phyloP scores from a whole-genome alignment of 345 rosid species.

The Pistacia vera region DNA sequence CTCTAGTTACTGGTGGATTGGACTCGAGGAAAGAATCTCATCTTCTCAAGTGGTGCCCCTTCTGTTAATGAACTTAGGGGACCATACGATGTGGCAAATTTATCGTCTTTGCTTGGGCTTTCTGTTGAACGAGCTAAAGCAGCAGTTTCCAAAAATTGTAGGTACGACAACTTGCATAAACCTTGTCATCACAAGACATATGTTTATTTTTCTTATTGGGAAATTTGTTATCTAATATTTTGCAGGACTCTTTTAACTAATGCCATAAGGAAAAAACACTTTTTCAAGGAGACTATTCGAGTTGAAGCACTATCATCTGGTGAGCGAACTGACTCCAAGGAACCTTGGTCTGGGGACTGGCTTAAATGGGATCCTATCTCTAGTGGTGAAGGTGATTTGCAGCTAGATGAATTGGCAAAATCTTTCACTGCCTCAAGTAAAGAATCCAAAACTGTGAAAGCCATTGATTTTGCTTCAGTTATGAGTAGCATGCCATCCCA shows the following conservation, averaged over 20 bases:
- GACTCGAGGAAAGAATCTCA: slow-evolving; percentile 82
- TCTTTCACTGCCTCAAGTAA: slow-evolving; percentile 48
- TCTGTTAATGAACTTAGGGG: slow-evolving; percentile 81
- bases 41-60: slow-evolving; percentile 75
- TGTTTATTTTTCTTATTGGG: slow-evolving; percentile 14
- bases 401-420: slow-evolving; percentile 64
- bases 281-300: slow-evolving; percentile 71
- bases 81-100: slow-evolving; percentile 79
- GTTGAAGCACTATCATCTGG: slow-evolving; percentile 52
- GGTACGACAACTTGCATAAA: slow-evolving; percentile 45
- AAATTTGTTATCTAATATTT: slow-evolving; percentile 16
- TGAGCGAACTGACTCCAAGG: slow-evolving; percentile 36
- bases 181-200: neutral
- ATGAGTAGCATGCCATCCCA: slow-evolving; percentile 44
- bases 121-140: slow-evolving; percentile 72
- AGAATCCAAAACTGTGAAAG: slow-evolving; percentile 42
- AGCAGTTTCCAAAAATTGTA: slow-evolving; percentile 77
- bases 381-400: slow-evolving; percentile 88
- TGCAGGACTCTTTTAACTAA: slow-evolving; percentile 62
- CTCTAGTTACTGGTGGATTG: slow-evolving; percentile 77
- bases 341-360: slow-evolving; percentile 49
- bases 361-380: slow-evolving; percentile 87
- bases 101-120: slow-evolving; percentile 73
- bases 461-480: slow-evolving; percentile 55
- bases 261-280: slow-evolving; percentile 70